Evolutionary conservation across 768 basidiomycete species (phyloP).

Genomic region (Tephrocybe sp.): DNA sequence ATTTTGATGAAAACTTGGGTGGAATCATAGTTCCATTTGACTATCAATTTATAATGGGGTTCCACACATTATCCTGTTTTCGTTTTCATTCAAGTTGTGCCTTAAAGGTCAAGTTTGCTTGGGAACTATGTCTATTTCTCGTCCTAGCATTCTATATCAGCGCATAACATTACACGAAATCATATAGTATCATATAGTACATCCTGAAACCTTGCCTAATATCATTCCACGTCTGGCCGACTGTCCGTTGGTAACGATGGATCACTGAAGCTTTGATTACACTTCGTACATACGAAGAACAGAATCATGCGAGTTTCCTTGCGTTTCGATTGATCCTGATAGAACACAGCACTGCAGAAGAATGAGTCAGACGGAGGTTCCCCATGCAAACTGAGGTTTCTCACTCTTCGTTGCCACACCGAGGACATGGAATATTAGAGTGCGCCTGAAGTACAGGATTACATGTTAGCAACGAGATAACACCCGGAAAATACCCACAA

Average conservation of each 20-base stretch:
- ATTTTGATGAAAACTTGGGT: no score
- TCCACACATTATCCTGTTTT: no score
- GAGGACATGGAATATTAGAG: conserved; percentile 79
- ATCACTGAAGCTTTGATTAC: conserved; percentile 75
- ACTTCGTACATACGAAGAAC: conserved; percentile 87
- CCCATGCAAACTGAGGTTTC: conserved; percentile 20
- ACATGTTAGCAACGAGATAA: not conserved
- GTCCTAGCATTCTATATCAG: not conserved
- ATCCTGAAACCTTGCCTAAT: conserved; percentile 4
- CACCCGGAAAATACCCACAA: conserved; percentile 45
- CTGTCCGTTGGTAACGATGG: conserved; percentile 55
- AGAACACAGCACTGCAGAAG: conserved; percentile 79
- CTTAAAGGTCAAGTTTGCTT: no score
- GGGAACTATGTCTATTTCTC: no score
- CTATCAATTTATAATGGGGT: no score
- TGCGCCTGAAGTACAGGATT: conserved; percentile 57
- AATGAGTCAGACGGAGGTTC: conserved; percentile 4
- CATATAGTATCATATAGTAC: conserved; percentile 15
- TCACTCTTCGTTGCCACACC: conserved; percentile 82
- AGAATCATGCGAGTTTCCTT: conserved; percentile 95
- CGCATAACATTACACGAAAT: conserved; percentile 9
- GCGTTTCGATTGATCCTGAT: conserved; percentile 96
- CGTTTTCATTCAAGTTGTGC: no score
- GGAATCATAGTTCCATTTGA: no score
- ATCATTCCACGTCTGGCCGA: conserved; percentile 29